A percentile compares a stretch with the other conserved stretches of the same genome.
Evolutionary conservation across 2,329 filamentous ascomycete species (phyloP).

Genomic region (Cladophialophora immunda): DNA sequence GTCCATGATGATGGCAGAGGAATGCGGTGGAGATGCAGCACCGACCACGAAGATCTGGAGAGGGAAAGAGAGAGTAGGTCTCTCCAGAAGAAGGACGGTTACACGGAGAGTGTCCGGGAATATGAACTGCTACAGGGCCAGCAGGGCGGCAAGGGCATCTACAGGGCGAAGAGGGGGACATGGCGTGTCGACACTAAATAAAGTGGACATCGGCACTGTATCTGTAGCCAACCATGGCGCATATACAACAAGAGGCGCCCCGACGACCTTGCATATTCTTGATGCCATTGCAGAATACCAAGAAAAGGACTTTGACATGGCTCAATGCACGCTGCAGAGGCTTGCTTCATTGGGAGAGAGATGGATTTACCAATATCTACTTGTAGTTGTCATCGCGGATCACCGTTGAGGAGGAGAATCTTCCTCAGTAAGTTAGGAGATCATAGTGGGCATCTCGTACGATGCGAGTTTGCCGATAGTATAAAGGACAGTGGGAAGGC

Average conservation of each 20-base stretch:
- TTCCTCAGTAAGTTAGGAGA: not conserved
- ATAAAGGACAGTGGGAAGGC: not conserved
- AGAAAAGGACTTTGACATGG: not conserved
- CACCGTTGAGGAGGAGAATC: not conserved
- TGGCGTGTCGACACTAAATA: conserved; percentile 6
- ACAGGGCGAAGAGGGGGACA: not conserved
- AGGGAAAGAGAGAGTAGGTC: not conserved
- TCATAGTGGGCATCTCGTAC: not conserved
- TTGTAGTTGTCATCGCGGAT: not conserved
- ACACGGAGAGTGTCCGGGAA: not conserved
- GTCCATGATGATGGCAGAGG: not conserved
- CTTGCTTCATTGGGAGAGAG: not conserved
- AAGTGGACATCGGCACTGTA: conserved; percentile 17
- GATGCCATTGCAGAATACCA: not conserved
- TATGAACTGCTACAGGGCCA: not conserved
- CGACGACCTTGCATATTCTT: not conserved
- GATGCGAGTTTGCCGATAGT: not conserved
- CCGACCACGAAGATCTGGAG: not conserved
- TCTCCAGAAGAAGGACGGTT: too few species aligned
- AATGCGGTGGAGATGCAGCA: not conserved
- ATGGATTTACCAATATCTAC: not conserved
- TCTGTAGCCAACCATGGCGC: conserved; percentile 12
- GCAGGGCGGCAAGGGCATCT: too few species aligned
- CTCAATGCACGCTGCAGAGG: not conserved
- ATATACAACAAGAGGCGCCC: not conserved